Evolutionary conservation across 371 early-diverging fungal genomes (phyloP).

Genomic region (Mortierella sp.): DNA sequence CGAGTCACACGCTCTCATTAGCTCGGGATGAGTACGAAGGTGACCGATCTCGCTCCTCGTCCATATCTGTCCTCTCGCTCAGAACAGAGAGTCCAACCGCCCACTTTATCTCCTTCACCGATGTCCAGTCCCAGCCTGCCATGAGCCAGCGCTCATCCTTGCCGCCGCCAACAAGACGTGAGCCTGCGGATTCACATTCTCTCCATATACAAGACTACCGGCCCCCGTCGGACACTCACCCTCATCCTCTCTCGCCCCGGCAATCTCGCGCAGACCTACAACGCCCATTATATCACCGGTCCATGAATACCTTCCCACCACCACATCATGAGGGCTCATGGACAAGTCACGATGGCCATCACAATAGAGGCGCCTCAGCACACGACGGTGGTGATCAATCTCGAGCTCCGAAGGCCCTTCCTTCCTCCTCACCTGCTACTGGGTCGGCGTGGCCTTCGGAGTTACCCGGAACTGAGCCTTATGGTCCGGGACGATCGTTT

Average conservation of each 20-base stretch:
- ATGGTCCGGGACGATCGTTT: background rate
- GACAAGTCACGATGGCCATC: background rate
- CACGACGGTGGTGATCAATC: background rate
- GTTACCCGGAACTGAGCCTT: background rate
- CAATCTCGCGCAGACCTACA: background rate
- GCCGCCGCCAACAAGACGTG: background rate
- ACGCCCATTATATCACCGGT: background rate
- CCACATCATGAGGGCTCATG: background rate
- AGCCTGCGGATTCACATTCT: background rate
- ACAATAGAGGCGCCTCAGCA: background rate
- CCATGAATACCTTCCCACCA: background rate
- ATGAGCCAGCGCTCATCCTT: background rate
- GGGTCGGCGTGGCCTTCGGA: background rate
- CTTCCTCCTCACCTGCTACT: background rate
- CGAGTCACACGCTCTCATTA: background rate
- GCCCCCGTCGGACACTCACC: background rate
- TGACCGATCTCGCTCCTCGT: constrained; percentile 24
- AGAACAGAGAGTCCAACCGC: constrained; percentile 15
- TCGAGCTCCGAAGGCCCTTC: background rate
- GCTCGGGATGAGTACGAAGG: constrained; percentile 8
- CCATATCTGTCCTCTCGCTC: constrained; percentile 20
- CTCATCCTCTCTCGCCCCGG: constrained; percentile 1
- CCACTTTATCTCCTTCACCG: background rate
- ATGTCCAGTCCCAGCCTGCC: background rate
- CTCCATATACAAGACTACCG: background rate